These are phyloP conservation scores for Nakazawaea pomicola DNA, from an alignment of 805 yeast species.

Conservation along the genomic window DNA sequence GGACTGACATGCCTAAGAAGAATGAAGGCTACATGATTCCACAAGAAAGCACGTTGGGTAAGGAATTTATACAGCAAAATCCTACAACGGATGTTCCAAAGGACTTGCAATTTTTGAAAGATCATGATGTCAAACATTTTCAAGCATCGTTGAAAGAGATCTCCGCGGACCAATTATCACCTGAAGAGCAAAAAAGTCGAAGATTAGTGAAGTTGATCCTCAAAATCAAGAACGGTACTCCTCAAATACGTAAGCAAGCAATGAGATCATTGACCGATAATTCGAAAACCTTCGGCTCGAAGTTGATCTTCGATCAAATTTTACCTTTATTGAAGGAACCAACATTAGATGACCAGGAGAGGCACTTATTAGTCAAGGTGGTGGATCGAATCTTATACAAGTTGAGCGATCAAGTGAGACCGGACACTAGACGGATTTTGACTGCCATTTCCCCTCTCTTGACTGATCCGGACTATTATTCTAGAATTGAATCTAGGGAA, in stretches of 20 bases:
- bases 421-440: conserved; percentile 68
- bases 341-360: conserved; percentile 71
- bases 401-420: conserved; percentile 60
- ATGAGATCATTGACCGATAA: conserved; percentile 60
- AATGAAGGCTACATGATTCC: conserved; percentile 47
- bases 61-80: conserved; percentile 25
- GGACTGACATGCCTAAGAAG: conserved; percentile 19
- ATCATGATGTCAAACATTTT: conserved; percentile 68
- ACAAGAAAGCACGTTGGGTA: conserved; percentile 32
- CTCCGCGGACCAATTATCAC: conserved; percentile 30
- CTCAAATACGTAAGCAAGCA: conserved; percentile 61
- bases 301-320: conserved; percentile 60
- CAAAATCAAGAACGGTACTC: conserved; percentile 74
- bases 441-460: conserved; percentile 74
- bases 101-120: conserved; percentile 65
- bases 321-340: conserved; percentile 74
- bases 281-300: conserved; percentile 65
- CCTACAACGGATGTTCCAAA: conserved; percentile 49
- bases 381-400: conserved; percentile 63
- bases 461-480: conserved; percentile 71
- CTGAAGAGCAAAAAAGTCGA: conserved; percentile 54
- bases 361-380: conserved; percentile 76
- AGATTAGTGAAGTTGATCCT: conserved; percentile 60
- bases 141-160: conserved; percentile 39
- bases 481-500: conserved; percentile 76